Percentiles rank a stretch among this genome's conserved stretches.
Conservation (phyloP, 2,329 filamentous ascomycete species). For the Phialophora tarda region DNA sequence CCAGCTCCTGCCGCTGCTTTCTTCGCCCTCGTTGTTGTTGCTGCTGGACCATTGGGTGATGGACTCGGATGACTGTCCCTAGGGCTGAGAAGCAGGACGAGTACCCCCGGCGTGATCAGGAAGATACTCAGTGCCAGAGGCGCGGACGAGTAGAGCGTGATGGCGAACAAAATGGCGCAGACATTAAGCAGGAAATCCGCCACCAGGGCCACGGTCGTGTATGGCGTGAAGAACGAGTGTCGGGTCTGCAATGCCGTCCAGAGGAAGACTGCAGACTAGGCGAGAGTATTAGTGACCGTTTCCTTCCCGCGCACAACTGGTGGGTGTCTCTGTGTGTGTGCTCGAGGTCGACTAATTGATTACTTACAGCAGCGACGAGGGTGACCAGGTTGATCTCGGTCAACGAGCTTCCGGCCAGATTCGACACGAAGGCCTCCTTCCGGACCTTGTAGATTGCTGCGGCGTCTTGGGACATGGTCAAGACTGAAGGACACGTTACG, state of each 20-base stretch:
- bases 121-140: slow-evolving; percentile 77
- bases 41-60: slow-evolving; percentile 12
- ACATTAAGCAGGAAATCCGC: slow-evolving; percentile 91
- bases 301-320: slow-evolving; percentile 22
- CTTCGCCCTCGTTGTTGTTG: slow-evolving; percentile 8
- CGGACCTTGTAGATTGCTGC: slow-evolving; percentile 76
- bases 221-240: slow-evolving; percentile 80
- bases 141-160: slow-evolving; percentile 78
- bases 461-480: slow-evolving; percentile 36
- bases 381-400: slow-evolving; percentile 87
- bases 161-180: slow-evolving; percentile 78
- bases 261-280: slow-evolving; percentile 76
- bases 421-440: slow-evolving; percentile 96
- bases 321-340: background rate
- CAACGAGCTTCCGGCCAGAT: slow-evolving; percentile 80
- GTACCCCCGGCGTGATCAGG: slow-evolving; percentile 71
- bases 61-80: background rate
- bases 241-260: slow-evolving; percentile 89
- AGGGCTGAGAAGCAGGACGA: slow-evolving; percentile 55
- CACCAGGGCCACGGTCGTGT: slow-evolving; percentile 69
- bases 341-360: slow-evolving; percentile 39
- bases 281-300: background rate
- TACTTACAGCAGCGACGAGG: slow-evolving; percentile 78
- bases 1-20: slow-evolving; percentile 20
- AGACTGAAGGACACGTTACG: background rate